These are phyloP conservation scores for Starmerella apicola DNA, from an alignment of 805 yeast genomes.

Conservation along the genomic window DNA sequence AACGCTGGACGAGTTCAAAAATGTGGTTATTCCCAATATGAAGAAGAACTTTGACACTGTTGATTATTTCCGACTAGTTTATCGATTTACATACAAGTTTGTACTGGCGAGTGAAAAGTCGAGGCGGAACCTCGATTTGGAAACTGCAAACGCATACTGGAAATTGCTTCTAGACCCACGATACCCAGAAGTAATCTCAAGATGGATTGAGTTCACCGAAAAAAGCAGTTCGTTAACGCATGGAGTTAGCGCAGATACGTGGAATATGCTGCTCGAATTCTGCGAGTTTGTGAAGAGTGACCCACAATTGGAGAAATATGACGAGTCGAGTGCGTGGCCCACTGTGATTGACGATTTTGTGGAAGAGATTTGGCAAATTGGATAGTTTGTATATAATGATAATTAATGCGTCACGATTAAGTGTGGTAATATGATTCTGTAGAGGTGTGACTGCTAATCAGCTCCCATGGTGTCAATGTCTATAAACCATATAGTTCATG, in stretches of 20 bases:
- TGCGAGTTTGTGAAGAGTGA: conserved; percentile 38
- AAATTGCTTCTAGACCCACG: conserved; percentile 42
- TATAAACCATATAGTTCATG: too few species aligned
- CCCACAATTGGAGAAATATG: conserved; percentile 46
- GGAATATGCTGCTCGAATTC: conserved; percentile 74
- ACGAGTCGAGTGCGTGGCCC: conserved; percentile 87
- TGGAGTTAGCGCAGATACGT: conserved; percentile 56
- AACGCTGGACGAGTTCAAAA: conserved; percentile 38
- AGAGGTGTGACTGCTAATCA: too few species aligned
- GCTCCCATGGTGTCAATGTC: too few species aligned
- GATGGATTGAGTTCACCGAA: conserved; percentile 47
- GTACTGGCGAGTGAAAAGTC: conserved; percentile 39
- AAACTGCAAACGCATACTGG: conserved; percentile 70
- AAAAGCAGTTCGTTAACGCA: conserved; percentile 20
- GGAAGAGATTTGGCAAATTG: too few species aligned
- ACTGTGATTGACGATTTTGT: conserved; percentile 73
- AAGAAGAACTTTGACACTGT: conserved; percentile 29
- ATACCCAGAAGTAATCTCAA: conserved; percentile 18
- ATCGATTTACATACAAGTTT: conserved; percentile 59
- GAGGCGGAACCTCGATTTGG: conserved; percentile 43
- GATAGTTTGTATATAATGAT: too few species aligned
- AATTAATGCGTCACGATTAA: too few species aligned
- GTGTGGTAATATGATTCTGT: too few species aligned
- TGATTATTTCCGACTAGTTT: conserved; percentile 43
- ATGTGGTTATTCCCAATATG: conserved; percentile 26